Evolutionary conservation across 352 stramenopile genomes (phyloP), one percentile per base, ranked within the genome.

Genomic region (Pythium phragmiticola): DNA sequence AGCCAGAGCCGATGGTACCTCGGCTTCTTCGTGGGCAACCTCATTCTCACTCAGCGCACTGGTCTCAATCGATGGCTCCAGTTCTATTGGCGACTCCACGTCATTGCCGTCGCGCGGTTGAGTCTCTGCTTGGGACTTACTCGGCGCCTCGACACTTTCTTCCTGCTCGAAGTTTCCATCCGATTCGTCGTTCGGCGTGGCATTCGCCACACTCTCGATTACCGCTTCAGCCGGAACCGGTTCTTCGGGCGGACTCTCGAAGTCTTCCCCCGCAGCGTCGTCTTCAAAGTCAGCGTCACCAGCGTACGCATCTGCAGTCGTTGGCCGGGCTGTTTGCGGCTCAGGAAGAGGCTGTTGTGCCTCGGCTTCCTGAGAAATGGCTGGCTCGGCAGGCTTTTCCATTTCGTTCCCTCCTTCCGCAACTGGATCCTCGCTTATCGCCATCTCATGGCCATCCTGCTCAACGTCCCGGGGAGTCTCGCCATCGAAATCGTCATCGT

Each of bases 281-380:
- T 78, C 69, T 48, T 50, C 36, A 36, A 65, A 50, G 51, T 70
- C 69, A 17, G 58, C 66, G 39, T 86, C 75, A 41, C 77, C 77
- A 8, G 72, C 73, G 39, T 57, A 69, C 19, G 55, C 58, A 17
- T 78, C 77, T 26, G 52, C 47, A 9, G 53, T 63, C 16, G 26
- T 47, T 36, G 56, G 56, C 26, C 56, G 19, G n/a, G 33, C 11
- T 19, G 19, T 21, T 6, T 55, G 43, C 8, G 9, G 5, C 28
- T 53, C 39, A 7, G 4, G 6, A 9, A 21, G 26, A 16, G 37
- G 14, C 26, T 23, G 11, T 13, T 12, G 28, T 5, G 48, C 30
- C 12, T 28, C 34, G 13, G 28, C 17, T 23, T 57, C 30, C 11
- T 14, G 30, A n/a, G 21, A 12, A 26, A 2, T 9, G 17, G 26